Conservation (phyloP, 1,284 basidiomycete species). For the Trametes hirsuta region DNA sequence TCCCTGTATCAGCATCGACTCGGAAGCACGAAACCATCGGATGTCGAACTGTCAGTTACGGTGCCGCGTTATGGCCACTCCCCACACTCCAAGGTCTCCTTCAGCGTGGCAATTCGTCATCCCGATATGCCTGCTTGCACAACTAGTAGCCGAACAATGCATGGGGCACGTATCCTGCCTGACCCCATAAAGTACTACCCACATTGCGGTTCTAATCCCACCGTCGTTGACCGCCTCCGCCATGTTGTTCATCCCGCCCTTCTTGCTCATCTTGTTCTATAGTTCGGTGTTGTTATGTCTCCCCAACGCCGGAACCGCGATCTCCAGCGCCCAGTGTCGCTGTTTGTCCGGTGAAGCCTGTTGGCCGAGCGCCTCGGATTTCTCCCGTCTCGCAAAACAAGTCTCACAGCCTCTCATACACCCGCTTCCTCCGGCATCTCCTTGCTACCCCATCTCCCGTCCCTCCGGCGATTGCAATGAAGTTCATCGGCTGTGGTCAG, state of each 20-base stretch:
- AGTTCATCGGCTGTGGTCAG: slow-evolving; percentile 30
- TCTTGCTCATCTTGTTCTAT: background rate
- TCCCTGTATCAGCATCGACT: too few species aligned
- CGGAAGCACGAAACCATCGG: too few species aligned
- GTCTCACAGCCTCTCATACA: slow-evolving; percentile 44
- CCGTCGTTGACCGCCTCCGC: too few species aligned
- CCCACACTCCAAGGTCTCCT: too few species aligned
- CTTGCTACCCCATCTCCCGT: slow-evolving; percentile 38
- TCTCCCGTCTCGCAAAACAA: slow-evolving; percentile 37
- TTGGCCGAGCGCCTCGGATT: slow-evolving; percentile 44
- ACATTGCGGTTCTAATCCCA: too few species aligned
- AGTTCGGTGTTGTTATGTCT: background rate
- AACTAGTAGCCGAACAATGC: too few species aligned
- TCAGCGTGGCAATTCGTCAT: background rate
- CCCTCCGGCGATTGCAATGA: slow-evolving; percentile 41
- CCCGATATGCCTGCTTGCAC: too few species aligned
- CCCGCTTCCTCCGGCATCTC: slow-evolving; percentile 40
- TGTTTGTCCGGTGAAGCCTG: slow-evolving; percentile 40
- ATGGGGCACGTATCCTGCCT: too few species aligned
- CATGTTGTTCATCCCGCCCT: background rate
- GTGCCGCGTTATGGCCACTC: too few species aligned
- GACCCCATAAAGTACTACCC: too few species aligned
- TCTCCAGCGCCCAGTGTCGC: slow-evolving; percentile 21
- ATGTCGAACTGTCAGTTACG: too few species aligned
- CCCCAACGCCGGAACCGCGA: background rate